Base-by-base conservation (phyloP, 306 rosid species). In the Vigna angularis region DNA sequence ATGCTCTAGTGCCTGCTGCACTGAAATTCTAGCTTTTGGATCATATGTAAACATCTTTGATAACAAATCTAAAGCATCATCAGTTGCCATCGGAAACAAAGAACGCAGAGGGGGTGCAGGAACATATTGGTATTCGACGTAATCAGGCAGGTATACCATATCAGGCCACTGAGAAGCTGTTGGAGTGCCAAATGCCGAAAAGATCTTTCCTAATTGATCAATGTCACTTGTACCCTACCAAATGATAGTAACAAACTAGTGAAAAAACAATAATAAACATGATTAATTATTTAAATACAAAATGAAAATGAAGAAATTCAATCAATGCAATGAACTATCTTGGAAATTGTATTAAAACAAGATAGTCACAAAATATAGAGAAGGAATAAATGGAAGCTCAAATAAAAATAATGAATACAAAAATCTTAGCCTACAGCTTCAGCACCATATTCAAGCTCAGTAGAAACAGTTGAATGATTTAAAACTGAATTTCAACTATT, bases 31-130 rank as follows among this genome's bases (percentile, higher is more conserved):
- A 81, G 86, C 81, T 82, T 89, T 91, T 22, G 98, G 98, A 80
- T 91, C 98, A 86, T 93, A 93, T 26, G 98, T 87, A 86, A 93
- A 89, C 97, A 91, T 93, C 89, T 91, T 93, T 20, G 90, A 84
- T 82, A 93, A 82, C 73, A 93, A 86, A 86, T 93, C 98, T 13
- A 93, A 82, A 67, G 91, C 83, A 79, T 93, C 97, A 84, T 93
- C 98, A 81, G 90, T 91, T 49, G 93, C 95, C 95, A 88, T 84
- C 2, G 93, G 91, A 77, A 93, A 93, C 53, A 88, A 81, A 18
- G 96, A 84, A 13, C 95, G 90, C 70, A 88, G 66, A 70, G 93
- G 87, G 2, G 94, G 89, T 20, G 98, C 89, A 69, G 97, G 94
- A 86, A 82, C 97, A 36, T 85, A 87, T 87, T 89, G 97, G 80